These are phyloP conservation scores for Vicia villosa DNA, from an alignment of 306 rosid species.

Conservation along the genomic window DNA sequence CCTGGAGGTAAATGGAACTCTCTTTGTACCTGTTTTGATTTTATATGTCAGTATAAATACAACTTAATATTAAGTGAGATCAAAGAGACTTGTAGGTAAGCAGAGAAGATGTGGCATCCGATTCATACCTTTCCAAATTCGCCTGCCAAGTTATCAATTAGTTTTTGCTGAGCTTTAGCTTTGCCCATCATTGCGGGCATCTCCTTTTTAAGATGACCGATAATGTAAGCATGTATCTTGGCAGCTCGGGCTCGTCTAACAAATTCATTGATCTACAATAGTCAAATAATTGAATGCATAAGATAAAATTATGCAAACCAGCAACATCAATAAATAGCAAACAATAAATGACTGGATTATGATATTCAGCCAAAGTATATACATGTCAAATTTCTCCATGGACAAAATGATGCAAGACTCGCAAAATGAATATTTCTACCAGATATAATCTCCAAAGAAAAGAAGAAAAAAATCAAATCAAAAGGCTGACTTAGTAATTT, in stretches of 20 bases:
- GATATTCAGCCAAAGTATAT: too few relatives aligned
- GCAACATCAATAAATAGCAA: too few relatives aligned
- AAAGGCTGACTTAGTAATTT: conserved; percentile 7
- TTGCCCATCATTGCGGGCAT: conserved; percentile 92
- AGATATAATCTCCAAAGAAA: neutral
- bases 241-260: conserved; percentile 93
- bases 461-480: neutral
- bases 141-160: conserved; percentile 67
- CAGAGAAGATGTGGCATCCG: neutral
- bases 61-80: neutral
- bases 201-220: conserved; percentile 81
- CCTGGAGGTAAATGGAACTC: conserved; percentile 86
- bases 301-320: conserved; percentile 10
- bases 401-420: neutral
- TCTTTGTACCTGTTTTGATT: conserved; percentile 68
- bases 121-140: conserved; percentile 84
- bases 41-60: conserved; percentile 1
- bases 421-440: neutral
- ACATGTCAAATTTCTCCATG: too few relatives aligned
- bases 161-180: conserved; percentile 78
- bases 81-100: conserved; percentile 10
- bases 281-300: conserved; percentile 16
- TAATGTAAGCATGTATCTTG: conserved; percentile 88
- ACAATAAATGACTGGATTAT: too few relatives aligned
- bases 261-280: conserved; percentile 78